These are phyloP conservation scores for Hypericum perforatum DNA, from an alignment of 345 rosid species.

Conservation along the genomic window DNA sequence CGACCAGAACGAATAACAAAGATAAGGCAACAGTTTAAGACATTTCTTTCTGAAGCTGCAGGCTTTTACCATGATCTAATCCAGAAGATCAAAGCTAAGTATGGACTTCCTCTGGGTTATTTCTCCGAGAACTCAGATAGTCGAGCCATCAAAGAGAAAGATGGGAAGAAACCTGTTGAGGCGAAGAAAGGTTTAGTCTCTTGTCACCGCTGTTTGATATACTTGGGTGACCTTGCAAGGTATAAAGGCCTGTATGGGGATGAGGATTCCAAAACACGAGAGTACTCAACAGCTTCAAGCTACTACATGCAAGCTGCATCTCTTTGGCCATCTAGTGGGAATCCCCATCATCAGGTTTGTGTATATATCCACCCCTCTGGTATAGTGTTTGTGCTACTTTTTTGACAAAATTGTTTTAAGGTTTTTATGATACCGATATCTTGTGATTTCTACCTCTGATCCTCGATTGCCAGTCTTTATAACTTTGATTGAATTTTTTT, in stretches of 20 bases:
- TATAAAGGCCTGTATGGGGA: slow-evolving; percentile 93
- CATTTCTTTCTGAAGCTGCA: slow-evolving; percentile 91
- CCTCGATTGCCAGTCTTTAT: background rate
- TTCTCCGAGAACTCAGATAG: slow-evolving; percentile 70
- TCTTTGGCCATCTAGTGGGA: slow-evolving; percentile 79
- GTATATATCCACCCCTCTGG: background rate
- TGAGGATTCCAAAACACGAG: slow-evolving; percentile 64
- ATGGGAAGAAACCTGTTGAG: slow-evolving; percentile 61
- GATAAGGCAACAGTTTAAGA: slow-evolving; percentile 72
- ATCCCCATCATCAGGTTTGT: slow-evolving; percentile 92
- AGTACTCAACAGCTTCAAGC: slow-evolving; percentile 86
- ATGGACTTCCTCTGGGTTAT: slow-evolving; percentile 83
- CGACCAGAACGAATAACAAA: slow-evolving; percentile 55
- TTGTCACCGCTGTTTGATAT: slow-evolving; percentile 98
- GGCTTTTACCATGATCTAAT: slow-evolving; percentile 94
- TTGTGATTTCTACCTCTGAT: slow-evolving; percentile 7
- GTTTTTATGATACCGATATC: background rate
- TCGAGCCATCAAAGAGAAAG: slow-evolving; percentile 52
- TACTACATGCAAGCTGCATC: slow-evolving; percentile 94
- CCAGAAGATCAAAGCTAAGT: slow-evolving; percentile 67
- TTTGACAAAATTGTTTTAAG: background rate
- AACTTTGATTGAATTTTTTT: background rate
- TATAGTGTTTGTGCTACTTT: background rate
- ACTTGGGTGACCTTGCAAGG: slow-evolving; percentile 93
- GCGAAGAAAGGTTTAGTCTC: slow-evolving; percentile 70